Percentiles rank a stretch among this genome's conserved stretches.
These are phyloP conservation scores for Pelargonium citronellum DNA, from an alignment of 441 rosid genomes.

Conservation along the genomic window DNA sequence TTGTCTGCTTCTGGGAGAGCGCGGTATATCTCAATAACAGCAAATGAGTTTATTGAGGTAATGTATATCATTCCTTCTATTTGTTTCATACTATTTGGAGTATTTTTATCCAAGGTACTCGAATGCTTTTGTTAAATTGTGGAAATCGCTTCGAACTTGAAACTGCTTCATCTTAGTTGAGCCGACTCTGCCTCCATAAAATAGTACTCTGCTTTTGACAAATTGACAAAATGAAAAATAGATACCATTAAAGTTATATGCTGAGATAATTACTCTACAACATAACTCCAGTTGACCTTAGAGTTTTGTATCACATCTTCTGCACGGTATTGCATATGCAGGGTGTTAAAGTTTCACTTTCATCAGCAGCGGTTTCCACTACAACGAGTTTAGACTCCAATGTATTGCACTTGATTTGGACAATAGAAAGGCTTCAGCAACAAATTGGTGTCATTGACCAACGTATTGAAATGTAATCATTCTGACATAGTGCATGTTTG, in stretches of 20 bases:
- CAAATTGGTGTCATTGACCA: constrained; percentile 59
- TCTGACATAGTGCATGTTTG: constrained; percentile 12
- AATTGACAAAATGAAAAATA: constrained; percentile 3
- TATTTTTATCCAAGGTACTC: background rate
- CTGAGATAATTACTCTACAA: constrained; percentile 2
- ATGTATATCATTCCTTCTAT: constrained; percentile 11
- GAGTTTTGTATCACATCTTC: background rate
- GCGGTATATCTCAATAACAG: constrained; percentile 37
- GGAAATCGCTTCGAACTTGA: background rate
- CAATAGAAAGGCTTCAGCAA: constrained; percentile 73
- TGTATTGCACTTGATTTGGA: constrained; percentile 63
- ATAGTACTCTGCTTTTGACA: background rate
- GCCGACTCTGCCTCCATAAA: background rate
- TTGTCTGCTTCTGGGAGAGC: constrained; percentile 56
- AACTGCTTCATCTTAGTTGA: background rate
- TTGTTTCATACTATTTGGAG: constrained; percentile 1
- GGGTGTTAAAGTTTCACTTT: constrained; percentile 77
- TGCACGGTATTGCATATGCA: constrained; percentile 23
- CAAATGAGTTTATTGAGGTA: constrained; percentile 65
- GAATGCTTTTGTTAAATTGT: constrained; percentile 5
- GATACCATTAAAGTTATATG: background rate
- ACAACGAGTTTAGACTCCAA: constrained; percentile 61
- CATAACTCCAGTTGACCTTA: background rate
- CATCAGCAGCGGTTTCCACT: constrained; percentile 40
- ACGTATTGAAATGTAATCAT: constrained; percentile 56